phyloP scores from a whole-genome alignment of 2,329 filamentous ascomycete species.

The Aspergillus pseudotamarii region DNA sequence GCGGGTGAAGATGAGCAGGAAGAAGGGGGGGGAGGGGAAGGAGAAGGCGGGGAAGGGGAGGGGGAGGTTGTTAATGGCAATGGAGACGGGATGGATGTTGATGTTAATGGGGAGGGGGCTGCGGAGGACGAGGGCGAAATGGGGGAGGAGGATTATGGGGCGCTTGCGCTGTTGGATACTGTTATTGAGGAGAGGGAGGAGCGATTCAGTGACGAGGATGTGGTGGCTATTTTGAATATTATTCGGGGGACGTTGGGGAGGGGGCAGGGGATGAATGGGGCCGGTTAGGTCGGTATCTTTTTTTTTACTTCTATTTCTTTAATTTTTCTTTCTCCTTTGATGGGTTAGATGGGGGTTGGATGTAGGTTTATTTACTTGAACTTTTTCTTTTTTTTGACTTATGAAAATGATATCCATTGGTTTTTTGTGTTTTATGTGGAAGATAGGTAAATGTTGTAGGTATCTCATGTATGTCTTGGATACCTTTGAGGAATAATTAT shows the following conservation, averaged over 20 bases:
- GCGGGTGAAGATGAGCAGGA: constrained; percentile 4
- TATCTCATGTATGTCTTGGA: constrained; percentile 2
- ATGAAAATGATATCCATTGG: constrained; percentile 4
- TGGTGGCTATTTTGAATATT: constrained; percentile 38
- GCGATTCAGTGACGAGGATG: constrained; percentile 42
- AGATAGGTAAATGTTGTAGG: not conserved
- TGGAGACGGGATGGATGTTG: constrained; percentile 15
- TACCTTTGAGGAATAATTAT: constrained; percentile 2
- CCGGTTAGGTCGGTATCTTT: not conserved
- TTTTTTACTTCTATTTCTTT: not conserved
- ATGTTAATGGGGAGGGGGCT: constrained; percentile 17
- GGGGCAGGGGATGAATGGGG: constrained; percentile 1
- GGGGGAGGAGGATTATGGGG: constrained; percentile 38
- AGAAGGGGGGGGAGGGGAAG: constrained; percentile 6
- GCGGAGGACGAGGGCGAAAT: constrained; percentile 27
- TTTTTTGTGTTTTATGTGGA: not conserved
- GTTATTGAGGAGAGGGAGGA: constrained; percentile 48
- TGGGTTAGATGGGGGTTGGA: not conserved
- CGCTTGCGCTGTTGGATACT: constrained; percentile 41
- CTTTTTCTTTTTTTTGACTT: not conserved
- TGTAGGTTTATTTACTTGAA: not conserved
- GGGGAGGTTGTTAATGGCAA: constrained; percentile 10
- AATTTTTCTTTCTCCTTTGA: not conserved
- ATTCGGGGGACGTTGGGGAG: constrained; percentile 37
- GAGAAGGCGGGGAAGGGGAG: constrained; percentile 17